These are phyloP conservation scores for Fusarium robinianum DNA, from an alignment of 2,329 filamentous ascomycete species.

Conservation along the genomic window DNA sequence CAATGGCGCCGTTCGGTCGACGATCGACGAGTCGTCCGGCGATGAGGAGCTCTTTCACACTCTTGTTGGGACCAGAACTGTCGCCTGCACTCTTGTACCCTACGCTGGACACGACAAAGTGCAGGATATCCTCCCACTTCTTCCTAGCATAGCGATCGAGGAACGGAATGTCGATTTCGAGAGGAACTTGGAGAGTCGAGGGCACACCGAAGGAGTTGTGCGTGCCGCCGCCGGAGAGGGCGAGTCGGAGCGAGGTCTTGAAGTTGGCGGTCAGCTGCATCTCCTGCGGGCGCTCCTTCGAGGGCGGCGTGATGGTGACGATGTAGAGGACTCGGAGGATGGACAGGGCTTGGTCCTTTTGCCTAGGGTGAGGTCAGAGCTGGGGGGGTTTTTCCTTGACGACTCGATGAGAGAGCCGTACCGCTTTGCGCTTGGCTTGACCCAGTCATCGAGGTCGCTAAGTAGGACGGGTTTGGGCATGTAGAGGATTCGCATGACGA, in stretches of 20 bases:
- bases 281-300: slow-evolving; percentile 67
- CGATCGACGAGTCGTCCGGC: slow-evolving; percentile 79
- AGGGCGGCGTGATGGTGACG: slow-evolving; percentile 65
- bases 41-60: slow-evolving; percentile 83
- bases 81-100: slow-evolving; percentile 56
- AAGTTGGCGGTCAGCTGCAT: slow-evolving; percentile 83
- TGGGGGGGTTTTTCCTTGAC: neutral
- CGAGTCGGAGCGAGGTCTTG: slow-evolving; percentile 78
- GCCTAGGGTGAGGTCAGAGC: slow-evolving; percentile 49
- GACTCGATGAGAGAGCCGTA: slow-evolving; percentile 19
- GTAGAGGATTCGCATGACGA: slow-evolving; percentile 95
- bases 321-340: slow-evolving; percentile 88
- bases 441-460: slow-evolving; percentile 84
- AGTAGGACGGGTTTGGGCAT: slow-evolving; percentile 79
- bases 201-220: slow-evolving; percentile 92
- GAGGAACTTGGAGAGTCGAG: slow-evolving; percentile 65
- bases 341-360: slow-evolving; percentile 82
- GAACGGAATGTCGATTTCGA: slow-evolving; percentile 69
- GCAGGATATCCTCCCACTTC: slow-evolving; percentile 95
- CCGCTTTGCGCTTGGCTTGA: slow-evolving; percentile 65
- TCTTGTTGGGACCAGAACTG: slow-evolving; percentile 64
- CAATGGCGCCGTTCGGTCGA: slow-evolving; percentile 65
- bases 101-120: slow-evolving; percentile 87
- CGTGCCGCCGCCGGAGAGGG: slow-evolving; percentile 82
- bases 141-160: slow-evolving; percentile 84